Conservation (phyloP, 192 early-diverging fungal species). For the Lobosporangium transversale region DNA sequence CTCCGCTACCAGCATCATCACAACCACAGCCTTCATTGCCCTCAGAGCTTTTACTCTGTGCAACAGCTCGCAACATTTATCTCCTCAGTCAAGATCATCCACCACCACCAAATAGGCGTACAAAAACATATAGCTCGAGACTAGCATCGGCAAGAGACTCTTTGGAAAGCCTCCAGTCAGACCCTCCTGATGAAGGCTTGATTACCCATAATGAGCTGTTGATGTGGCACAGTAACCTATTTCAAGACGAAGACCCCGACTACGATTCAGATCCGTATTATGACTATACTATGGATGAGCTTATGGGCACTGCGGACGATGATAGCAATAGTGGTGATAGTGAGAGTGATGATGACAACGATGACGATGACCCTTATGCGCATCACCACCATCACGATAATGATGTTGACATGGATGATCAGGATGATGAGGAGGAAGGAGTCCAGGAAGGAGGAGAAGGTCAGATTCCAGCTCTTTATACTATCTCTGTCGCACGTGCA, state of each 20-base stretch:
- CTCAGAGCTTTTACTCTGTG: slow-evolving; percentile 21
- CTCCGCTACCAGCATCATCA: slow-evolving; percentile 1
- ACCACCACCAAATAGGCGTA: neutral
- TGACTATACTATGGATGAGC: slow-evolving; percentile 24
- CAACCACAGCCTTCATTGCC: no score
- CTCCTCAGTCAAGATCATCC: slow-evolving; percentile 17
- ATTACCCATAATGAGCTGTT: no score
- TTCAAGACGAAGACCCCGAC: slow-evolving; percentile 20
- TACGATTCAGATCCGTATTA: slow-evolving; percentile 21
- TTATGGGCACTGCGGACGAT: slow-evolving; percentile 16
- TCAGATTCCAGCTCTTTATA: slow-evolving; percentile 2
- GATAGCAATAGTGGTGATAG: neutral
- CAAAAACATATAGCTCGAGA: neutral
- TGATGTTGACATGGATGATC: slow-evolving; percentile 3
- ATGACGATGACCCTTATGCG: slow-evolving; percentile 8
- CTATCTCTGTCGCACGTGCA: slow-evolving; percentile 35
- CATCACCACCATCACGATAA: no score
- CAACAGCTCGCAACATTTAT: slow-evolving; percentile 41
- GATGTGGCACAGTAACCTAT: no score
- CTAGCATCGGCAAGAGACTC: neutral
- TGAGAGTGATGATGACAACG: slow-evolving; percentile 5
- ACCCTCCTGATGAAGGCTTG: no score
- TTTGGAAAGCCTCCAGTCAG: no score
- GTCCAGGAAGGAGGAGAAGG: neutral
- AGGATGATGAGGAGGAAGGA: slow-evolving; percentile 5